These are phyloP conservation scores for Pichia cabralensis DNA, from an alignment of 805 yeast genomes.

Conservation along the genomic window DNA sequence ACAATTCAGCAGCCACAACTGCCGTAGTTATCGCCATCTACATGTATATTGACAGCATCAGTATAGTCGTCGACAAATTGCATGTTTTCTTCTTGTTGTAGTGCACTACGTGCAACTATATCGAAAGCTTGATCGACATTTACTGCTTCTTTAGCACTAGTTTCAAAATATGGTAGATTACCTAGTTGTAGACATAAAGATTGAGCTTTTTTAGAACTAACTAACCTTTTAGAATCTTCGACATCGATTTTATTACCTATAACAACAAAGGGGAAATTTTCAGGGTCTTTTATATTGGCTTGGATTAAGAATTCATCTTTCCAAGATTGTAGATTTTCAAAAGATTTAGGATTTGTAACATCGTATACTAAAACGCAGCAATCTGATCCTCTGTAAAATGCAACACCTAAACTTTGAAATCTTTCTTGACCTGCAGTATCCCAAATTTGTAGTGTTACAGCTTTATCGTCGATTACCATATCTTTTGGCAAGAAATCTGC, in stretches of 20 bases:
- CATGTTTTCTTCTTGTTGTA: constrained; percentile 88
- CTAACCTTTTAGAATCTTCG: constrained; percentile 79
- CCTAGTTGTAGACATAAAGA: constrained; percentile 34
- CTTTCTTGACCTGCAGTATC: constrained; percentile 99
- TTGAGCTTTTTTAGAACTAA: constrained; percentile 43
- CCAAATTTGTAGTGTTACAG: constrained; percentile 84
- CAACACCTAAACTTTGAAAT: constrained; percentile 93
- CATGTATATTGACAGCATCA: constrained; percentile 90
- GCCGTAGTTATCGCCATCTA: constrained; percentile 63
- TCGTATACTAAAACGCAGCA: constrained; percentile 95
- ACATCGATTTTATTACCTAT: constrained; percentile 93
- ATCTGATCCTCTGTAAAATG: constrained; percentile 95
- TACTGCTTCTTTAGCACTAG: constrained; percentile 95
- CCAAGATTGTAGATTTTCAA: constrained; percentile 85
- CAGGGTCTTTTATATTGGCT: constrained; percentile 89
- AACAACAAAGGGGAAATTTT: constrained; percentile 89
- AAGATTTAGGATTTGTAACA: constrained; percentile 89
- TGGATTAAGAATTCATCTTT: constrained; percentile 91
- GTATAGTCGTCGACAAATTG: constrained; percentile 90
- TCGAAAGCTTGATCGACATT: constrained; percentile 95
- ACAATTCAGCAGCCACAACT: constrained; percentile 52
- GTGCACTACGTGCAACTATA: constrained; percentile 88
- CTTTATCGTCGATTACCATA: constrained; percentile 72
- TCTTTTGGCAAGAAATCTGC: constrained; percentile 95
- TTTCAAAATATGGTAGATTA: constrained; percentile 86